Evolutionary conservation across 345 rosid genomes (phyloP).

Genomic region (Lagerstroemia speciosa): DNA sequence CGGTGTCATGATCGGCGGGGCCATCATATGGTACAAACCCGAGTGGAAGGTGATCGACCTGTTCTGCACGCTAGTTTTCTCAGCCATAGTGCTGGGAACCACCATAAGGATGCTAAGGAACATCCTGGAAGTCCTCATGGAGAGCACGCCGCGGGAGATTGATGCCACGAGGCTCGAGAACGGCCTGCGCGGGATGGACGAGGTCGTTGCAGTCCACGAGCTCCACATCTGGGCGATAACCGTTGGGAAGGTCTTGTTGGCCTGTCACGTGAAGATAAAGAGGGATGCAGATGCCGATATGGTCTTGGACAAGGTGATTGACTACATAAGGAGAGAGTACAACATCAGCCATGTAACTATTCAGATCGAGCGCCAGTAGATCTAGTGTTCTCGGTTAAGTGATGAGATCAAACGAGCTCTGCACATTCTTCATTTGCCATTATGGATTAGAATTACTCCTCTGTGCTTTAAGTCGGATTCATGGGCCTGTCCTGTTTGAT

Average conservation of each 20-base stretch:
- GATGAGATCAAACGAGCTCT: too few relatives aligned
- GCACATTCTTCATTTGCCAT: too few relatives aligned
- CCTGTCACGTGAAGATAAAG: slow-evolving; percentile 56
- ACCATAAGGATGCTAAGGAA: slow-evolving; percentile 58
- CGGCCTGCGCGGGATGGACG: slow-evolving; percentile 65
- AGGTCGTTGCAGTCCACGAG: slow-evolving; percentile 59
- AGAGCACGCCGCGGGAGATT: slow-evolving; percentile 66
- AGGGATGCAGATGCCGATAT: slow-evolving; percentile 49
- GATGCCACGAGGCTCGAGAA: slow-evolving; percentile 56
- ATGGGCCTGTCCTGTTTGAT: too few relatives aligned
- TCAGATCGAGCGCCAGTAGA: slow-evolving; percentile 55
- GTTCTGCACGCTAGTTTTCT: slow-evolving; percentile 57
- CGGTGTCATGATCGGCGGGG: slow-evolving; percentile 73
- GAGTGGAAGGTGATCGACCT: slow-evolving; percentile 63
- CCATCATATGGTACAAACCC: slow-evolving; percentile 54
- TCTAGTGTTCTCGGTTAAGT: too few relatives aligned
- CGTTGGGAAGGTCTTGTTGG: slow-evolving; percentile 54
- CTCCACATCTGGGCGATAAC: slow-evolving; percentile 76
- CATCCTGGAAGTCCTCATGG: slow-evolving; percentile 57
- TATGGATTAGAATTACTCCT: too few relatives aligned
- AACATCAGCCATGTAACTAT: slow-evolving; percentile 63
- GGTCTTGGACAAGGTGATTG: slow-evolving; percentile 47
- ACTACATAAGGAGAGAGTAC: slow-evolving; percentile 42
- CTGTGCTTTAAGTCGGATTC: too few relatives aligned
- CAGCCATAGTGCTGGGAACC: slow-evolving; percentile 40